A percentile compares a stretch with the other conserved stretches of the same genome.
Conservation (phyloP, 805 yeast genomes). For the Candida jianshihensis region DNA sequence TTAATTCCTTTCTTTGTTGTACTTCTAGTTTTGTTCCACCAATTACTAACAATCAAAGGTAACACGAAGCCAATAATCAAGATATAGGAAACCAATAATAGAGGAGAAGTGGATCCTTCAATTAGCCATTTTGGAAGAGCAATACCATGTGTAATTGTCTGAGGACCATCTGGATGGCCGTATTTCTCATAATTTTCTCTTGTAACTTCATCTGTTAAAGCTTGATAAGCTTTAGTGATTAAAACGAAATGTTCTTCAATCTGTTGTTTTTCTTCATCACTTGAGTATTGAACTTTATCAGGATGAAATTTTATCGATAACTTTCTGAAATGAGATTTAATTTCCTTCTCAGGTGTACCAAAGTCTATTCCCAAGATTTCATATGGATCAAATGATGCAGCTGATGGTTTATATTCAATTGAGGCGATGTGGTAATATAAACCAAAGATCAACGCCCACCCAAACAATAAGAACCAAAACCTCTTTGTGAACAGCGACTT, state of each 20-base stretch:
- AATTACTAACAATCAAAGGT: slow-evolving; percentile 73
- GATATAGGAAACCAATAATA: slow-evolving; percentile 61
- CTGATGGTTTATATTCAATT: slow-evolving; percentile 32
- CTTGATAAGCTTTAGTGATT: slow-evolving; percentile 88
- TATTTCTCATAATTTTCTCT: slow-evolving; percentile 76
- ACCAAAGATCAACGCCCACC: slow-evolving; percentile 31
- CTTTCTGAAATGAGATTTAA: slow-evolving; percentile 79
- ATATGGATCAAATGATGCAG: slow-evolving; percentile 79
- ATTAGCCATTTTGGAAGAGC: slow-evolving; percentile 90
- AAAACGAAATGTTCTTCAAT: slow-evolving; percentile 74
- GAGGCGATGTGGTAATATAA: slow-evolving; percentile 25
- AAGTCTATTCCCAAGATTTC: slow-evolving; percentile 69
- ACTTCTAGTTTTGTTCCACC: slow-evolving; percentile 85
- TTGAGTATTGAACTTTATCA: slow-evolving; percentile 66
- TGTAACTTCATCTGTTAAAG: slow-evolving; percentile 84
- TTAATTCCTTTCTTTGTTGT: slow-evolving; percentile 80
- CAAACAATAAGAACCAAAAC: slow-evolving; percentile 12
- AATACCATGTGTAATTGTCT: slow-evolving; percentile 83
- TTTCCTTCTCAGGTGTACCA: slow-evolving; percentile 65
- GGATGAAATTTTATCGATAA: slow-evolving; percentile 89
- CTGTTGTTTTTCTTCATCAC: slow-evolving; percentile 43
- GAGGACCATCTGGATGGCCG: slow-evolving; percentile 99
- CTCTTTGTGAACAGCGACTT: slow-evolving; percentile 5
- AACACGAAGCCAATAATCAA: slow-evolving; percentile 67
- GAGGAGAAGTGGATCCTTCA: slow-evolving; percentile 68